Conservation (phyloP, 2,329 filamentous ascomycete species). For the Stemphylium beticola region DNA sequence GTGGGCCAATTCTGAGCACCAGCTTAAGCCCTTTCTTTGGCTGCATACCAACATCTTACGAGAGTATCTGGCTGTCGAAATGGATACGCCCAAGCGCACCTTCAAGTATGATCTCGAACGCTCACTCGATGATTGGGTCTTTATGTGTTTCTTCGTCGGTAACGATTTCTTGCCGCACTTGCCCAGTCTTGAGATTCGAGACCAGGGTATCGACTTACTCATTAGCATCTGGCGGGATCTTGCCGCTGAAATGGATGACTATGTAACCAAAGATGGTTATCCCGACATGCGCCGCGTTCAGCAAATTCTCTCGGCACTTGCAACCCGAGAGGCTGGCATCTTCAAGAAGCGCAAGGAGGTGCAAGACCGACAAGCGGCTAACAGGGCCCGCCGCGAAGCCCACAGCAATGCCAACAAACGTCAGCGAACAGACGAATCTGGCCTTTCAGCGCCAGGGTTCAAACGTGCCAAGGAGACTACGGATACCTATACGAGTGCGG, state of each 20-base stretch:
- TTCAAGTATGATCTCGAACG: conserved; percentile 94
- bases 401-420: conserved; percentile 44
- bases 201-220: conserved; percentile 95
- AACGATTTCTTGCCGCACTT: conserved; percentile 98
- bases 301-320: conserved; percentile 83
- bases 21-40: conserved; percentile 96
- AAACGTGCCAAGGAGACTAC: conserved; percentile 47
- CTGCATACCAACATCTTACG: conserved; percentile 89
- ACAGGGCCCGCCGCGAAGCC: conserved; percentile 62
- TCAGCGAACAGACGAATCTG: conserved; percentile 40
- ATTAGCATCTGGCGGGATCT: conserved; percentile 98
- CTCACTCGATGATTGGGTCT: conserved; percentile 96
- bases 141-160: conserved; percentile 98
- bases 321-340: conserved; percentile 91
- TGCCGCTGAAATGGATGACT: conserved; percentile 88
- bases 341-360: conserved; percentile 86
- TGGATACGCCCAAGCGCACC: conserved; percentile 79
- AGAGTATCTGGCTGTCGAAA: conserved; percentile 91
- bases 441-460: conserved; percentile 29
- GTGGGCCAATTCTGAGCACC: conserved; percentile 40
- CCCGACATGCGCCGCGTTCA: conserved; percentile 89
- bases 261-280: conserved; percentile 92
- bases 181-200: conserved; percentile 95
- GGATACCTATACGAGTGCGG: conserved; percentile 42
- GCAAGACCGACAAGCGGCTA: conserved; percentile 82